These are phyloP conservation scores for Poa pratensis DNA, from an alignment of 176 grass and related monocot species.

Conservation along the genomic window DNA sequence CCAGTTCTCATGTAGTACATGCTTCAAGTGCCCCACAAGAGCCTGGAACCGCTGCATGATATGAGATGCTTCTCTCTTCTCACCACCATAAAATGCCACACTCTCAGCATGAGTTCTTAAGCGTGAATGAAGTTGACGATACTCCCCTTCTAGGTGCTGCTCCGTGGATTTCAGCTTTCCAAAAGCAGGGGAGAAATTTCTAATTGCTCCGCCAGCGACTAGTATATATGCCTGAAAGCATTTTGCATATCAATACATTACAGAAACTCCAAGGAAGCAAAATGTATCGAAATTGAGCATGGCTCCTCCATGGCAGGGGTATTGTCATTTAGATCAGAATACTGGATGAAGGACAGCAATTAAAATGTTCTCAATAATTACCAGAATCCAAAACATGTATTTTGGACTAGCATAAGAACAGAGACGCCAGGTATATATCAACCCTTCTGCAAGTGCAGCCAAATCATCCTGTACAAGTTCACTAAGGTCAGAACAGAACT, in stretches of 20 bases:
- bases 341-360: conserved; percentile 19
- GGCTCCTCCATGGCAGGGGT: not conserved
- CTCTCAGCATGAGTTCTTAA: conserved; percentile 98
- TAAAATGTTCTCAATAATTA: conserved; percentile 44
- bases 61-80: conserved; percentile 84
- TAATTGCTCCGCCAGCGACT: conserved; percentile 83
- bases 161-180: conserved; percentile 95
- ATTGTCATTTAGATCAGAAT: conserved; percentile 23
- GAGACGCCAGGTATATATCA: conserved; percentile 95
- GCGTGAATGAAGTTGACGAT: conserved; percentile 95
- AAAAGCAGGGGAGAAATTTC: conserved; percentile 93
- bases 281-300: conserved; percentile 2
- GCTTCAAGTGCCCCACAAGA: conserved; percentile 82
- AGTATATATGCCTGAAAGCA: conserved; percentile 89
- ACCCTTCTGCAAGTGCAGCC: conserved; percentile 86
- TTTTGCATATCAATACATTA: conserved; percentile 41
- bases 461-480: conserved; percentile 98
- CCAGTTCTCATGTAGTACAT: conserved; percentile 94
- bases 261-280: conserved; percentile 9
- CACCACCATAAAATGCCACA: conserved; percentile 98
- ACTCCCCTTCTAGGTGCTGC: conserved; percentile 95
- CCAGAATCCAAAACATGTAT: conserved; percentile 97
- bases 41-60: conserved; percentile 79
- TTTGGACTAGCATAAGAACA: conserved; percentile 99
- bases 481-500: conserved; percentile 95